phyloP scores from a whole-genome alignment of 83 land plant genomes.

The Isoetes engelmannii region DNA sequence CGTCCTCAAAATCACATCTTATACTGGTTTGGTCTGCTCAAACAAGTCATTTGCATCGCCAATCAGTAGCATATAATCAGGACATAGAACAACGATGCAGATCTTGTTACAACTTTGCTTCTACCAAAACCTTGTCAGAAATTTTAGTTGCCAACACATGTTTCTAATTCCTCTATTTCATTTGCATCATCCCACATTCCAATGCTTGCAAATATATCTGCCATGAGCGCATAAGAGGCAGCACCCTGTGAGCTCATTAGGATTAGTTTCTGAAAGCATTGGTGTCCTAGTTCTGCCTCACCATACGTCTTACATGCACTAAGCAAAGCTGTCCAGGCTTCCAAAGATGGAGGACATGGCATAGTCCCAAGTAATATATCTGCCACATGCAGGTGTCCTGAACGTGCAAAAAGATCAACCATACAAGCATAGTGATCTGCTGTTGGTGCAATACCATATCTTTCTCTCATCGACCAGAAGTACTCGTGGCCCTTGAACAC shows the following conservation, averaged over 20 bases:
- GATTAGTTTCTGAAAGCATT: slow-evolving; percentile 6
- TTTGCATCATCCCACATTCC: slow-evolving; percentile 7
- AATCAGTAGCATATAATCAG: too few relatives aligned
- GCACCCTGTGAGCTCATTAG: neutral
- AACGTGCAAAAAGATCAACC: too few relatives aligned
- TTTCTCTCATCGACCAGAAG: neutral
- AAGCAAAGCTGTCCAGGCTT: neutral
- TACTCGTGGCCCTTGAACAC: slow-evolving; percentile 4
- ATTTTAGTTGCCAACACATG: neutral
- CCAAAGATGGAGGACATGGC: too few relatives aligned
- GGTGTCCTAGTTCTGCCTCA: neutral
- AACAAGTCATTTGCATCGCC: too few relatives aligned
- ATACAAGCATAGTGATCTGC: neutral
- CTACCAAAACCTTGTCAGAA: neutral
- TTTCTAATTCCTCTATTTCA: neutral
- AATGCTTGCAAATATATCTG: slow-evolving; percentile 1
- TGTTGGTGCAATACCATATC: neutral
- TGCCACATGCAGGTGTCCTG: too few relatives aligned
- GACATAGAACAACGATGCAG: too few relatives aligned
- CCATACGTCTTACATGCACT: neutral
- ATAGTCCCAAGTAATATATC: too few relatives aligned
- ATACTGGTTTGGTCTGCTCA: too few relatives aligned
- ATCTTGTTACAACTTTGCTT: too few relatives aligned
- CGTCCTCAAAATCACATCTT: too few relatives aligned
- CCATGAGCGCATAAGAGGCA: slow-evolving; percentile 1